Evolutionary conservation across 1,284 basidiomycete genomes (phyloP), one percentile per base, ranked within the genome.

Genomic region (Takashimella tepidaria): DNA sequence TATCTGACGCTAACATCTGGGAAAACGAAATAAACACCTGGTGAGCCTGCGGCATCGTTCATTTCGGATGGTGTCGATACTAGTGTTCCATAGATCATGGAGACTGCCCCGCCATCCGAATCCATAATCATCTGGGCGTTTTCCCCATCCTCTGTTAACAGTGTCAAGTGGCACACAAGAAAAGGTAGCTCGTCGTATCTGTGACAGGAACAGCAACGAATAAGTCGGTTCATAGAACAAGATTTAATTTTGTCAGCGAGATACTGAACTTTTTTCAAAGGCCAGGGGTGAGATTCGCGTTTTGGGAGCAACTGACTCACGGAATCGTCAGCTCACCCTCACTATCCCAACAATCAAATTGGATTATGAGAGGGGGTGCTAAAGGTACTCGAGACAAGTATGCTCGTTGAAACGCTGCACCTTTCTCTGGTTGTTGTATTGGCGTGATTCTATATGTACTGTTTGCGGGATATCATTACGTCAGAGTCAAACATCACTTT

Each of bases 1-100:
- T 81, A 82, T 12, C 88, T 82, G 52, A 95, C 83, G 67, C 88
- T 89, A 61, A 90, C 87, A 71, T 95, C 92, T 6, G 91, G 86
- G 67, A 93, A 95, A 49, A 92, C 77, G 67, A 95, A 92, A 73
- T 88, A 92, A 31, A 88, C 78, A 6, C 88, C 88, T 60, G 81
- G 78, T 37, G 84, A 83, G 42, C 88, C 88, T 69, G 87, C 83
- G 41, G 84, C 79, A 68, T 92, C 86, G 58, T 85, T 82, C 66
- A 91, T 78, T 50, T 85, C 82, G 44, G 89, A 83, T 1, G 88
- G 82, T 0, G 86, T 85, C 12, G 90, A 84, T 24, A 92, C 88
- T 23, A 92, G 77, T 55, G 85, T 88, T 40, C 92, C 92, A 69
- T 92, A 89, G 19, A 93, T 79, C 58, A 86, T 80, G 1, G 62